Evolutionary conservation across 2,329 filamentous ascomycete genomes (phyloP), one percentile per base, ranked within the genome.

Genomic region (Dactylellina cionopaga): DNA sequence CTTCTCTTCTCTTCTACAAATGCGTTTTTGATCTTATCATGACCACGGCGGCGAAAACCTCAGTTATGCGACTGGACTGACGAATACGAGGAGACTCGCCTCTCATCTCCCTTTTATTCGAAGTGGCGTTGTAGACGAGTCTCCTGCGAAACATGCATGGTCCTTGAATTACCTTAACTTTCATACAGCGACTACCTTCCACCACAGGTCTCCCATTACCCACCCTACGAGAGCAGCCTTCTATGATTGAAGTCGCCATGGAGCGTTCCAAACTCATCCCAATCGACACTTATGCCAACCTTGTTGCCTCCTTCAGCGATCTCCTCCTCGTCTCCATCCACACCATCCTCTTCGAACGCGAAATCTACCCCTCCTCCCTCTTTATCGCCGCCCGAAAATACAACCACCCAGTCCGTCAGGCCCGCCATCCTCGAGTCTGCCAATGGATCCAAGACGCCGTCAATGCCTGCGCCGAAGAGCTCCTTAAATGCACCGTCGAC

Each of bases 311-410:
- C 55, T 93, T 96, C 81, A 87, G 86, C 74, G 87, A 89, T 78
- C 96, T 96, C 82, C 86, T 96, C 63, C 91, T 89, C 72, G 88
- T 94, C 74, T 87, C 90, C 77, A 87, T 94, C 75, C 93, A 97
- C 83, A 91, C 92, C 69, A 89, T 97, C 77, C 87, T 96, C 76
- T 94, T 89, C 83, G 88, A 95, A 78, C 90, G 93, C 76, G 81
- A 81, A 70, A 87, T 96, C 78, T 97, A 97, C 80, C 92, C 93
- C 0, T 80, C 82, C 51, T 81, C 86, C 25, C 91, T 92, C 33
- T 97, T 96, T 81, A 86, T 94, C 66, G 87, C 89, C 41, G 87
- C 89, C 37, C 87, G 90, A 75, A 92, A 91, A 77, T 93, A 93
- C 84, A 92, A 94, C 81, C 88, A 92, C 68, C 86, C 92, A 27